These are phyloP conservation scores for Psilocybe tampanensis DNA, from an alignment of 768 basidiomycete species.

Conservation along the genomic window DNA sequence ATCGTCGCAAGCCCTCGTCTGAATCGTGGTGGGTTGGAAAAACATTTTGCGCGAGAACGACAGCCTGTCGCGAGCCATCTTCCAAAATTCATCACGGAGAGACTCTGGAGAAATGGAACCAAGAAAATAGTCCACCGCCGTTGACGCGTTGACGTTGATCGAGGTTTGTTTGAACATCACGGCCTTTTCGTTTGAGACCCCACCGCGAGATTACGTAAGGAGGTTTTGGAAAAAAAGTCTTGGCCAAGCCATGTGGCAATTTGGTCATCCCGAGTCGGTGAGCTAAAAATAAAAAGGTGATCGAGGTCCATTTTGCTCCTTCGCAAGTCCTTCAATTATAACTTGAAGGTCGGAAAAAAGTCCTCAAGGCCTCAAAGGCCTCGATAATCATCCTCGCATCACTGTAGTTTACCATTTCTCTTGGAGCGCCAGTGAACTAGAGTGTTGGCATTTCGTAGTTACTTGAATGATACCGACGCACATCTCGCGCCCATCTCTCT, in stretches of 20 bases:
- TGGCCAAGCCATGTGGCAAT: slow-evolving; percentile 8
- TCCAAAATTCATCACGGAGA: slow-evolving; percentile 13
- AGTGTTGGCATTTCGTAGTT: too few species aligned
- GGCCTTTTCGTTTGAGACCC: neutral
- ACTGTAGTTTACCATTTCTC: too few species aligned
- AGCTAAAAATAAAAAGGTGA: neutral
- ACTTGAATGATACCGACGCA: too few species aligned
- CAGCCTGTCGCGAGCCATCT: neutral
- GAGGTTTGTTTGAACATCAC: neutral
- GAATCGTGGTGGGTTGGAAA: slow-evolving; percentile 2
- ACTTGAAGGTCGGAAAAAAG: too few species aligned
- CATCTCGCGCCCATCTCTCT: too few species aligned
- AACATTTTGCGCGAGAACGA: slow-evolving; percentile 1
- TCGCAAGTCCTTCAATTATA: too few species aligned
- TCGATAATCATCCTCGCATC: too few species aligned
- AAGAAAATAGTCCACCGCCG: neutral
- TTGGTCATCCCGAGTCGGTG: neutral
- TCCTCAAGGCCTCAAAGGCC: too few species aligned
- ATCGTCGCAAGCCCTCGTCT: slow-evolving; percentile 13
- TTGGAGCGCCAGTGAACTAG: too few species aligned
- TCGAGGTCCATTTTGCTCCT: too few species aligned
- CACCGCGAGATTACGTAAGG: neutral
- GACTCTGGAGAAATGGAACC: slow-evolving; percentile 6
- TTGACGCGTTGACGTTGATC: neutral
- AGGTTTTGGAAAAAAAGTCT: neutral